Percentiles rank a stretch among this genome's conserved stretches.
Conservation (phyloP, 2,329 filamentous ascomycete genomes). For the Cladosporium velox region DNA sequence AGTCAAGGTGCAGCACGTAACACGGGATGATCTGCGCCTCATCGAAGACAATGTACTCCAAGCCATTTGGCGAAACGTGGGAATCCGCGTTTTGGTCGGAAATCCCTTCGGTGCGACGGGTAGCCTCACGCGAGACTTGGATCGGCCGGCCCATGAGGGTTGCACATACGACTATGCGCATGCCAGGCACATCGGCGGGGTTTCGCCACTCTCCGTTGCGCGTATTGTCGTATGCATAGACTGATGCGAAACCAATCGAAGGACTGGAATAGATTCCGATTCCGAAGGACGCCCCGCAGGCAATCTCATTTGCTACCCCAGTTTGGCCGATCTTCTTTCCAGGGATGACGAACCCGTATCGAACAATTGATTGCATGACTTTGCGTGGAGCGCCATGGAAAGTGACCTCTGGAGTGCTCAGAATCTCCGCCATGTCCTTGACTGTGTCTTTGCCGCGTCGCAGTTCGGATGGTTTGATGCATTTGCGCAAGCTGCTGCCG, state of each 20-base stretch:
- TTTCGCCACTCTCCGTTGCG: conserved; percentile 20
- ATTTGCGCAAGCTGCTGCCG: background rate
- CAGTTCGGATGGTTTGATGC: background rate
- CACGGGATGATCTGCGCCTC: conserved; percentile 47
- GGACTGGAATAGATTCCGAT: conserved; percentile 51
- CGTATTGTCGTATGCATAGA: conserved; percentile 38
- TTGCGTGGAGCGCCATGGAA: conserved; percentile 38
- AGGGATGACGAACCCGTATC: conserved; percentile 47
- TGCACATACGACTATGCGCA: conserved; percentile 50
- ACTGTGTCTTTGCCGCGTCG: conserved; percentile 22
- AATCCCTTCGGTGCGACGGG: background rate
- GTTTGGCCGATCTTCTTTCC: conserved; percentile 37
- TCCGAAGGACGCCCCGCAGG: conserved; percentile 46
- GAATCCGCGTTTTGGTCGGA: background rate
- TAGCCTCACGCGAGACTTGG: conserved; percentile 30
- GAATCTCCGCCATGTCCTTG: conserved; percentile 41
- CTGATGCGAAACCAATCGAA: conserved; percentile 42
- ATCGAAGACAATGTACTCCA: conserved; percentile 51
- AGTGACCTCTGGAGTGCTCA: conserved; percentile 41
- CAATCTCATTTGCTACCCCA: conserved; percentile 30
- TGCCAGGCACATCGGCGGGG: conserved; percentile 37
- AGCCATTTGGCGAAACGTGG: conserved; percentile 37
- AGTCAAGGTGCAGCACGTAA: conserved; percentile 51
- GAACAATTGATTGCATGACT: conserved; percentile 47
- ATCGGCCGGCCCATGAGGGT: conserved; percentile 48